Base-by-base conservation (phyloP, 225 moss, liverwort and hornwort species). In the Rhytidiadelphus loreus region DNA sequence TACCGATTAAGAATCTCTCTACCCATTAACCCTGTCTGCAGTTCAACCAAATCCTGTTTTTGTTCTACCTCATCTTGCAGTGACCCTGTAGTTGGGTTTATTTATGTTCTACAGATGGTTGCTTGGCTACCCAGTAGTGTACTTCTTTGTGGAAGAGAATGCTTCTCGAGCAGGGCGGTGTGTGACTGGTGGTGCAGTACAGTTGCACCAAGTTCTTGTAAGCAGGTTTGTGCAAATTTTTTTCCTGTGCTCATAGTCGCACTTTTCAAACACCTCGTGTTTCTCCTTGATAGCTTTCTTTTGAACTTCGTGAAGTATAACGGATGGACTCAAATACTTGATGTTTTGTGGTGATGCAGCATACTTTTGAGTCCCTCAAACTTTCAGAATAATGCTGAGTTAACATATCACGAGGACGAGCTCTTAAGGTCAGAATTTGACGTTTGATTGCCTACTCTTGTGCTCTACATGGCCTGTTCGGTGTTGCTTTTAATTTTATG, bases 121-220 rank as follows among this genome's bases (percentile, higher is more conserved):
- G 73, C 93, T 94, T 80, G 93, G 94, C 85, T 94, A 93, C 72
- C 94, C 94, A 64, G 90, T 94, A n/a, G 93, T 94, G 60, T 94
- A 94, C 70, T 85, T 90, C 68, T 92, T 94, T 58, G 39, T 66
- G 86, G 91, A 92, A 88, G 90, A 90, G 83, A 93, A 91, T 69
- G 92, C 93, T 63, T 87, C 90, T 85, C 88, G 89, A 69, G 93
- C 90, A 84, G 94, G 92, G 83, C 91, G 92, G 37, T 94, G 94
- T 86, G 64, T 94, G 86, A 56, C 83, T 64, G 86, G 87, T 22
- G 90, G 90, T 72, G 77, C 89, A 55, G 87, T 94, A 37, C 92
- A 94, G 87, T 81, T 92, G 64, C 87, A 92, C 86, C 94, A 93
- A 81, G 90, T 94, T 87, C 88, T 94, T 77, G 81, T 94, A 66